These are phyloP conservation scores for Mycena polygramma DNA, from an alignment of 768 basidiomycete species.

Conservation along the genomic window DNA sequence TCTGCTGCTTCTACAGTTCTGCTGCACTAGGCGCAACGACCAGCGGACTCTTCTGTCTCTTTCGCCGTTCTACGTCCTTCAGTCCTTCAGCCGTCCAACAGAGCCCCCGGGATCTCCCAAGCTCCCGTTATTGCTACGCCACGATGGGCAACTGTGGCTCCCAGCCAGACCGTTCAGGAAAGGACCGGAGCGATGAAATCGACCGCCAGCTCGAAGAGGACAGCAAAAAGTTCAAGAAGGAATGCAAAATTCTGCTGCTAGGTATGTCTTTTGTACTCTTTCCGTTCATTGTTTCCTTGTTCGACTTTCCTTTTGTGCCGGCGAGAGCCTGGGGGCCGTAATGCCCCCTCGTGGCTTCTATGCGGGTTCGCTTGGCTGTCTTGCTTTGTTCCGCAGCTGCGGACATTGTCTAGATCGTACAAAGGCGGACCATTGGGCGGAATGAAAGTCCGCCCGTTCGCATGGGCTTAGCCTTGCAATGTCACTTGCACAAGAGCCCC, in stretches of 20 bases:
- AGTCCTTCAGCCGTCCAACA: no score
- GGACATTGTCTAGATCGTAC: background rate
- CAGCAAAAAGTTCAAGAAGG: constrained; percentile 65
- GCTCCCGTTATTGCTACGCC: background rate
- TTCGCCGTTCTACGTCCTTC: no score
- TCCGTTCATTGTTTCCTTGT: constrained; percentile 21
- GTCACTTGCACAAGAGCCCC: no score
- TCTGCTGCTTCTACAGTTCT: background rate
- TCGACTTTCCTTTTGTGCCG: constrained; percentile 23
- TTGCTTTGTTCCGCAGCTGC: background rate
- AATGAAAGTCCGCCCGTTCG: no score
- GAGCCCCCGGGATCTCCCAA: no score
- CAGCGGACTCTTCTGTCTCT: background rate
- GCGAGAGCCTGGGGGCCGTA: background rate
- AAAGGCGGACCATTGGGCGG: background rate
- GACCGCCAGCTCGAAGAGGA: constrained; percentile 71
- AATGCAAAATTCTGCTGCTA: constrained; percentile 74
- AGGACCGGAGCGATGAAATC: constrained; percentile 58
- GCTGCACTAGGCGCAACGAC: background rate
- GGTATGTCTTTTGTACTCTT: constrained; percentile 42
- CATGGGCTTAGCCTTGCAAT: no score
- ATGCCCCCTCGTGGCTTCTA: background rate
- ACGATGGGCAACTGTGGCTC: constrained; percentile 37
- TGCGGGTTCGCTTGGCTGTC: background rate
- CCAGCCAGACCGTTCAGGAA: constrained; percentile 30